These are phyloP conservation scores for Bromus sterilis DNA, from an alignment of 176 grass and related monocot species.

Conservation along the genomic window DNA sequence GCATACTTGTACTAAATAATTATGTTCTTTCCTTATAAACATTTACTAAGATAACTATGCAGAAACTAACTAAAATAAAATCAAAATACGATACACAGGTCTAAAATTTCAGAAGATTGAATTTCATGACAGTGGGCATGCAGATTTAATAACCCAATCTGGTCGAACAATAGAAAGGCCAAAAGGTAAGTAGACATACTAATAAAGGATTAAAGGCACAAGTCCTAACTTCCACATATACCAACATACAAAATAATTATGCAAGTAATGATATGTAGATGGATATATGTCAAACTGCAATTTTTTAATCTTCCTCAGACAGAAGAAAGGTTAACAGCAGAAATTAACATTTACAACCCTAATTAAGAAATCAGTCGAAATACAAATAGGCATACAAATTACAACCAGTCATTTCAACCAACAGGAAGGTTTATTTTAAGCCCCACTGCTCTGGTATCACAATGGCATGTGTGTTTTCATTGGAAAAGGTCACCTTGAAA, in stretches of 20 bases:
- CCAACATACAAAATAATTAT: not conserved
- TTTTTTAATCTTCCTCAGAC: not conserved
- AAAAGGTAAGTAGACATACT: not conserved
- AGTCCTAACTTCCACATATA: not conserved
- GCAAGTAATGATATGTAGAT: not conserved
- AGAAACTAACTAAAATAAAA: not conserved
- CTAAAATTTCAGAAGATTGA: not conserved
- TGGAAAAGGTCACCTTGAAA: not conserved
- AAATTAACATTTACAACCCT: not conserved
- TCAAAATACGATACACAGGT: not conserved
- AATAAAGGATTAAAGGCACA: too few species aligned
- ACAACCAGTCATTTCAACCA: not conserved
- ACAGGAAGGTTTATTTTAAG: not conserved
- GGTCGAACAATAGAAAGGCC: not conserved
- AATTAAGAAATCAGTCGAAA: not conserved
- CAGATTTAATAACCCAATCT: not conserved
- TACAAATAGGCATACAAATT: not conserved
- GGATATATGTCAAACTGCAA: not conserved
- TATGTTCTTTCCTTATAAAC: not conserved
- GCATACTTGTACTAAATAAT: not conserved
- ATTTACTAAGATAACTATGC: not conserved
- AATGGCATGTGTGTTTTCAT: not conserved
- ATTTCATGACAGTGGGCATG: not conserved
- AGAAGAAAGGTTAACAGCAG: not conserved
- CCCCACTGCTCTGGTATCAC: not conserved